A percentile compares a stretch with the other conserved stretches of the same genome.
Conservation (phyloP, 108 stramenopile species). For the Skeletonema tropicum region DNA sequence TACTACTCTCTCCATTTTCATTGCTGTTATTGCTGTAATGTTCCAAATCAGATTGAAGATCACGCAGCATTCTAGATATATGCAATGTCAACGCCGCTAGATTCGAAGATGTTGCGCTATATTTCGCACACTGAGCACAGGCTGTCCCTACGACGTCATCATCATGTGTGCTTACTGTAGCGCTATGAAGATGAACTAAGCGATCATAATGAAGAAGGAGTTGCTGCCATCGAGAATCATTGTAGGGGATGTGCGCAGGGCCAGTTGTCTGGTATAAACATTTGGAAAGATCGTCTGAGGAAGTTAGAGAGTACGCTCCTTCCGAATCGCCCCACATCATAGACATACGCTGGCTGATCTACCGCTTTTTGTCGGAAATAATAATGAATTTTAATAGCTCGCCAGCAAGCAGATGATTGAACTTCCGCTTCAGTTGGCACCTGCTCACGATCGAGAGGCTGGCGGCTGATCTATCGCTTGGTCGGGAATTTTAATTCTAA, state of each 20-base stretch:
- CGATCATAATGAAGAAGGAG: slow-evolving; percentile 72
- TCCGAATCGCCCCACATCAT: slow-evolving; percentile 4
- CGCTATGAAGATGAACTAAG: slow-evolving; percentile 75
- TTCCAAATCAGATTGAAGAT: slow-evolving; percentile 40
- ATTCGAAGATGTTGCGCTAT: slow-evolving; percentile 66
- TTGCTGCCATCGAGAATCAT: slow-evolving; percentile 81
- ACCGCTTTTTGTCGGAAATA: no score
- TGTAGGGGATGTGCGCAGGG: slow-evolving; percentile 73
- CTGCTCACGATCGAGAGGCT: no score
- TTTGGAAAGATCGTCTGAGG: slow-evolving; percentile 25
- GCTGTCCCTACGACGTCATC: slow-evolving; percentile 49
- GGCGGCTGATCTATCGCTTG: no score
- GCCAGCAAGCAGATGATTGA: no score
- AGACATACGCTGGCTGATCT: background rate
- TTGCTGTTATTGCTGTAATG: background rate
- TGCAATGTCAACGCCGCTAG: slow-evolving; percentile 77
- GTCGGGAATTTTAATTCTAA: no score
- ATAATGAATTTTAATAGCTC: no score
- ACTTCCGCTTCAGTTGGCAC: no score
- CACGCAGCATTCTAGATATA: slow-evolving; percentile 69
- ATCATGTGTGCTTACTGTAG: background rate
- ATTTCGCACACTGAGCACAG: slow-evolving; percentile 58
- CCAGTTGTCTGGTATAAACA: slow-evolving; percentile 68
- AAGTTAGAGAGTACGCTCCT: slow-evolving; percentile 40
- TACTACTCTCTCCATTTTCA: slow-evolving; percentile 11